These are phyloP conservation scores for Nannochloris sp. DNA, from an alignment of 139 green algal species.

Conservation along the genomic window DNA sequence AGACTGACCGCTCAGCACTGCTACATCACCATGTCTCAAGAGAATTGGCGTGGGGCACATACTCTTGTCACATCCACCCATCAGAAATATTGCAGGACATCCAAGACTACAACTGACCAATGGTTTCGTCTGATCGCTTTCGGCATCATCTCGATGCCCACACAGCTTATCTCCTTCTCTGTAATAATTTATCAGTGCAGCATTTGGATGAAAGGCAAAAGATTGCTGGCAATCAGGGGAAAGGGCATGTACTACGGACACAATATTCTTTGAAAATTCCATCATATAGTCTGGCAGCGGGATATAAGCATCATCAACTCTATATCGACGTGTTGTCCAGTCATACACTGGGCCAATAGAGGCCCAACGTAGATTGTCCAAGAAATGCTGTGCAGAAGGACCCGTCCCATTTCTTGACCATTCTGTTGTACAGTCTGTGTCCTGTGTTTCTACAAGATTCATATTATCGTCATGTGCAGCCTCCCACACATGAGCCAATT, in stretches of 20 bases:
- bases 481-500: constrained; percentile 32
- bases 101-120: constrained; percentile 79
- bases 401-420: not conserved
- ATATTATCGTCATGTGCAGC: constrained; percentile 11
- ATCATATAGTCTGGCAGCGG: constrained; percentile 24
- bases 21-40: constrained; percentile 69
- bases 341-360: constrained; percentile 71
- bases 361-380: constrained; percentile 72
- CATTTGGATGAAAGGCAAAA: constrained; percentile 44
- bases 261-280: constrained; percentile 12
- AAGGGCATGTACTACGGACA: not conserved
- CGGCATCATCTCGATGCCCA: constrained; percentile 82
- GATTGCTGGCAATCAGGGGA: not conserved
- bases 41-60: constrained; percentile 53
- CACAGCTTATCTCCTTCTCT: constrained; percentile 63
- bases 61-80: constrained; percentile 56
- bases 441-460: not conserved
- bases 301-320: constrained; percentile 18
- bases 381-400: constrained; percentile 35
- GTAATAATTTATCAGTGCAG: constrained; percentile 86
- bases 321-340: constrained; percentile 63
- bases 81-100: constrained; percentile 74
- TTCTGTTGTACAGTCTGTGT: not conserved
- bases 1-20: constrained; percentile 60
- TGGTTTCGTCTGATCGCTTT: constrained; percentile 61